A percentile compares a stretch with the other conserved stretches of the same genome.
Evolutionary conservation across 2,329 filamentous ascomycete species (phyloP).

Genomic region (Purpureocillium lavendulum): DNA sequence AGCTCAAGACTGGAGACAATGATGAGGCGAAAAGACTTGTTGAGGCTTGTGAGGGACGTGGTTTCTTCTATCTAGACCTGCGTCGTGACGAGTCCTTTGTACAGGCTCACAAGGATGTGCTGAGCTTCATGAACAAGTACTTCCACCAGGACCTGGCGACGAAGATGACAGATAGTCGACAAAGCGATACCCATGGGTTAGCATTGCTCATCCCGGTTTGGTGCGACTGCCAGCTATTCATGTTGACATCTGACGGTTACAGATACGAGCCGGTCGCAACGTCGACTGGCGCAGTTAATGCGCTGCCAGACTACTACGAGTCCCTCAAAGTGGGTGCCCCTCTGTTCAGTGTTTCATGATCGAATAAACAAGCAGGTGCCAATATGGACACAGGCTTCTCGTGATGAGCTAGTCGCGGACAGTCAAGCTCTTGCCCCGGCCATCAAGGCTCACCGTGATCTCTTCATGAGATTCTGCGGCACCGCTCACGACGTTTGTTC

Average conservation of each 20-base stretch:
- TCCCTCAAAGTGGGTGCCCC: not conserved
- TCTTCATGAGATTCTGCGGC: too few species aligned
- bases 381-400: not conserved
- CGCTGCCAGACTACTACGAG: not conserved
- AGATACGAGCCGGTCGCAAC: not conserved
- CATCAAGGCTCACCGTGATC: too few species aligned
- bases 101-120: not conserved
- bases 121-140: not conserved
- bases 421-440: too few species aligned
- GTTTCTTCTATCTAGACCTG: not conserved
- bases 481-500: too few species aligned
- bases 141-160: not conserved
- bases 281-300: too few species aligned
- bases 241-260: too few species aligned
- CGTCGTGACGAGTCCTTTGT: not conserved
- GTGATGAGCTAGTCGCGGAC: not conserved
- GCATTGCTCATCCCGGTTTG: not conserved
- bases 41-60: not conserved
- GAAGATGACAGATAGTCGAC: not conserved
- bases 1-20: too few species aligned
- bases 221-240: not conserved
- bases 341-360: not conserved
- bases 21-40: too few species aligned
- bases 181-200: not conserved
- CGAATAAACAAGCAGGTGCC: not conserved